A percentile compares a stretch with the other conserved stretches of the same genome.
Evolutionary conservation across 768 basidiomycete species (phyloP).

Genomic region (Hericium coralloides): DNA sequence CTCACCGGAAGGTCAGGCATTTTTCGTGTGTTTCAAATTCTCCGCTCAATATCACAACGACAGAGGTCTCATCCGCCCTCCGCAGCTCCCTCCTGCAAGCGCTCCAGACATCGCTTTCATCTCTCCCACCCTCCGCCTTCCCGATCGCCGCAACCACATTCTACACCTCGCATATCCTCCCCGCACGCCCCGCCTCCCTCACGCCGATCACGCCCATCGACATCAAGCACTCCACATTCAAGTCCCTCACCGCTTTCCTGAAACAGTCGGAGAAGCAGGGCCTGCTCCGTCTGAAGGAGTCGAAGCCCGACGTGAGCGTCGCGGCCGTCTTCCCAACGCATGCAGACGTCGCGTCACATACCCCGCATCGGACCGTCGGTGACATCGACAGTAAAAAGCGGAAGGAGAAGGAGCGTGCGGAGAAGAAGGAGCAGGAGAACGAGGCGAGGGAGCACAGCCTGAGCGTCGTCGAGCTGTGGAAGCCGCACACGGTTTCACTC

Average conservation of each 20-base stretch:
- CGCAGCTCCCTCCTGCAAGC: slow-evolving; percentile 58
- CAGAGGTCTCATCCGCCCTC: slow-evolving; percentile 52
- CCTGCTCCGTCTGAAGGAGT: slow-evolving; percentile 63
- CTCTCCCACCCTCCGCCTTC: slow-evolving; percentile 45
- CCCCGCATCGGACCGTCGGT: slow-evolving; percentile 47
- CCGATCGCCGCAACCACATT: slow-evolving; percentile 72
- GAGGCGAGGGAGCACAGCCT: slow-evolving; percentile 38
- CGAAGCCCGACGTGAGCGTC: slow-evolving; percentile 22
- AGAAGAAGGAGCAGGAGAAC: slow-evolving; percentile 42
- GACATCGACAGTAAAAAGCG: slow-evolving; percentile 57
- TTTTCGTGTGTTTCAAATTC: neutral
- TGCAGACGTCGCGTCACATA: slow-evolving; percentile 44
- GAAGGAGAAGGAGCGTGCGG: slow-evolving; percentile 47
- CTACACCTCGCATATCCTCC: slow-evolving; percentile 71
- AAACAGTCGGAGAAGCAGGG: slow-evolving; percentile 68
- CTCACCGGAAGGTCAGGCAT: slow-evolving; percentile 20
- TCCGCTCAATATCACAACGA: neutral
- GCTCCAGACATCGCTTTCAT: slow-evolving; percentile 39
- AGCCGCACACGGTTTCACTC: slow-evolving; percentile 50
- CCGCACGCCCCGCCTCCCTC: slow-evolving; percentile 67
- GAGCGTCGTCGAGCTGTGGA: slow-evolving; percentile 64
- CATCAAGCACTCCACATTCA: slow-evolving; percentile 73
- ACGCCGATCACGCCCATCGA: slow-evolving; percentile 37
- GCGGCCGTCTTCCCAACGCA: slow-evolving; percentile 48
- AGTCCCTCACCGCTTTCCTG: slow-evolving; percentile 76